Conservation (phyloP, 176 grass and related monocot genomes). For the Carex parvula region DNA sequence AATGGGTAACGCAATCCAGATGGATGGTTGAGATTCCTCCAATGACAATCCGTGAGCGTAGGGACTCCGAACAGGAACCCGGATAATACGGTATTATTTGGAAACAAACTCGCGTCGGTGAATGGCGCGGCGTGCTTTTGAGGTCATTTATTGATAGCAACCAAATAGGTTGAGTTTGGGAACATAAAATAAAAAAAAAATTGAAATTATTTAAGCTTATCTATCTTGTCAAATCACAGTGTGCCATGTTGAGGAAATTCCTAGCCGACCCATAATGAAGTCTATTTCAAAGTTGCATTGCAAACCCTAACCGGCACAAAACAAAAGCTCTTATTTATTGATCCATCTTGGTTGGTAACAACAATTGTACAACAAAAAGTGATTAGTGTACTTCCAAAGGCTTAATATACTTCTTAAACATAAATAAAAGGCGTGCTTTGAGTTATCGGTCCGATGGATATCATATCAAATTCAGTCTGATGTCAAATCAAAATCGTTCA, state of each 20-base stretch:
- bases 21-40: background rate
- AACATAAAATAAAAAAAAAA: background rate
- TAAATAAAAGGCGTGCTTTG: too few species aligned
- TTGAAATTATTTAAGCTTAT: background rate
- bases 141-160: slow-evolving; percentile 29
- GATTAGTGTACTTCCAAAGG: background rate
- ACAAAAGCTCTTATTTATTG: background rate
- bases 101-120: slow-evolving; percentile 8
- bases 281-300: background rate
- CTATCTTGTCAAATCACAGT: background rate
- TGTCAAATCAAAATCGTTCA: too few species aligned
- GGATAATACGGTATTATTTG: background rate
- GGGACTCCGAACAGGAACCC: background rate
- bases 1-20: background rate
- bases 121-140: background rate
- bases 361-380: background rate
- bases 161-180: slow-evolving; percentile 19
- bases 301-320: background rate
- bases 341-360: background rate
- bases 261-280: background rate
- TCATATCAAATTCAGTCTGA: too few species aligned
- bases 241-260: background rate
- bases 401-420: background rate
- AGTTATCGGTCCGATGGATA: too few species aligned
- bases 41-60: background rate